These are phyloP conservation scores for Bipolaris oryzae DNA, from an alignment of 2,329 filamentous ascomycete genomes.

Conservation along the genomic window DNA sequence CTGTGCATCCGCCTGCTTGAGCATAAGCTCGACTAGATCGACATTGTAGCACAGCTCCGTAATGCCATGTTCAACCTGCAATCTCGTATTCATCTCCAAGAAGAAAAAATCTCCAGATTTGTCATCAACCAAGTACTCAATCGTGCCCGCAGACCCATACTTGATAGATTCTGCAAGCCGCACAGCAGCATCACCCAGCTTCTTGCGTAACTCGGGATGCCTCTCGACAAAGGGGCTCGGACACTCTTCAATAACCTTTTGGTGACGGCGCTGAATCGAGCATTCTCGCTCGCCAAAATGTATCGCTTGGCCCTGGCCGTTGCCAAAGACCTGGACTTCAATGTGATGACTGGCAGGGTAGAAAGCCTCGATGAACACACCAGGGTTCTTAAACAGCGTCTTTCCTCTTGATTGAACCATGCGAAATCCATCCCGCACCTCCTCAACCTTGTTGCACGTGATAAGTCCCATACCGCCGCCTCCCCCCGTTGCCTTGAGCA, in stretches of 20 bases:
- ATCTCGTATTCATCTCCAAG: constrained; percentile 64
- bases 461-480: constrained; percentile 63
- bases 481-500: constrained; percentile 66
- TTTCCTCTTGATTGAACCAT: constrained; percentile 59
- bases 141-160: constrained; percentile 87
- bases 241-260: constrained; percentile 90
- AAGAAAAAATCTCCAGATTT: constrained; percentile 78
- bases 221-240: constrained; percentile 71
- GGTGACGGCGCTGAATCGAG: constrained; percentile 83
- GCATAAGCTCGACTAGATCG: constrained; percentile 62
- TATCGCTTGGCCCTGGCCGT: constrained; percentile 77
- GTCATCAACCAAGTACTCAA: constrained; percentile 90
- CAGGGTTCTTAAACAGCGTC: constrained; percentile 21
- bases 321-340: constrained; percentile 89
- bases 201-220: constrained; percentile 63
- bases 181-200: constrained; percentile 71
- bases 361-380: constrained; percentile 57
- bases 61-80: constrained; percentile 65
- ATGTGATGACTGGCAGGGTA: constrained; percentile 63
- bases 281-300: constrained; percentile 89
- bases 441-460: constrained; percentile 13
- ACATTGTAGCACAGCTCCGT: constrained; percentile 63
- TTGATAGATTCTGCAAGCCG: constrained; percentile 62
- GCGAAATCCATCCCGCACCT: constrained; percentile 52
- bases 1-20: constrained; percentile 61